Conservation (phyloP, 495 filamentous ascomycete genomes). For the Talaromyces liani region DNA sequence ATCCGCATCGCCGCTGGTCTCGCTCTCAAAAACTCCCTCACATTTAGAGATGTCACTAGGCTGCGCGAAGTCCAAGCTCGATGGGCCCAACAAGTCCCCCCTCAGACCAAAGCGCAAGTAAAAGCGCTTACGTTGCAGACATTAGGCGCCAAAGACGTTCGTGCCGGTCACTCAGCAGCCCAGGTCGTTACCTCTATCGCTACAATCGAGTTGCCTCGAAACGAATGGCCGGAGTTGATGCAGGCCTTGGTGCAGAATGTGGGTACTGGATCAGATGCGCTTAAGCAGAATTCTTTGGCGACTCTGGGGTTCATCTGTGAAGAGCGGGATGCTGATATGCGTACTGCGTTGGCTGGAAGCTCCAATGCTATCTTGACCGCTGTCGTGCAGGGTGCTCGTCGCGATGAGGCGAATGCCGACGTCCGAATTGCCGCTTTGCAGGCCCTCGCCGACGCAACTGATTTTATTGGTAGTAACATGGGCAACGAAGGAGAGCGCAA, state of each 20-base stretch:
- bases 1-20: constrained; percentile 91
- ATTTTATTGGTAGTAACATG: constrained; percentile 96
- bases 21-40: constrained; percentile 94
- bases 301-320: constrained; percentile 98
- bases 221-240: constrained; percentile 97
- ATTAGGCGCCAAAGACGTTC: constrained; percentile 62
- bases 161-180: constrained; percentile 81
- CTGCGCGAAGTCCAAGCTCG: constrained; percentile 81
- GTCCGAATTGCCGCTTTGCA: constrained; percentile 88
- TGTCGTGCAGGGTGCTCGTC: constrained; percentile 92
- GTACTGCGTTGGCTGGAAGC: constrained; percentile 71
- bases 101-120: constrained; percentile 71
- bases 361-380: constrained; percentile 97
- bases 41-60: constrained; percentile 77
- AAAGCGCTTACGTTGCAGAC: constrained; percentile 85
- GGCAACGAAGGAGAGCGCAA: constrained; percentile 98
- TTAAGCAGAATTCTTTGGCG: constrained; percentile 89
- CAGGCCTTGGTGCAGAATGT: constrained; percentile 81
- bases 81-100: constrained; percentile 78
- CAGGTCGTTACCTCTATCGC: constrained; percentile 95
- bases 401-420: constrained; percentile 85
- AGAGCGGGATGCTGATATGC: constrained; percentile 79
- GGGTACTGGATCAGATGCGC: constrained; percentile 69
- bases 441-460: constrained; percentile 91
- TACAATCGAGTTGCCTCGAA: constrained; percentile 83